These are phyloP conservation scores for Penicillium griseofulvum DNA, from an alignment of 2,329 filamentous ascomycete genomes.

Conservation along the genomic window DNA sequence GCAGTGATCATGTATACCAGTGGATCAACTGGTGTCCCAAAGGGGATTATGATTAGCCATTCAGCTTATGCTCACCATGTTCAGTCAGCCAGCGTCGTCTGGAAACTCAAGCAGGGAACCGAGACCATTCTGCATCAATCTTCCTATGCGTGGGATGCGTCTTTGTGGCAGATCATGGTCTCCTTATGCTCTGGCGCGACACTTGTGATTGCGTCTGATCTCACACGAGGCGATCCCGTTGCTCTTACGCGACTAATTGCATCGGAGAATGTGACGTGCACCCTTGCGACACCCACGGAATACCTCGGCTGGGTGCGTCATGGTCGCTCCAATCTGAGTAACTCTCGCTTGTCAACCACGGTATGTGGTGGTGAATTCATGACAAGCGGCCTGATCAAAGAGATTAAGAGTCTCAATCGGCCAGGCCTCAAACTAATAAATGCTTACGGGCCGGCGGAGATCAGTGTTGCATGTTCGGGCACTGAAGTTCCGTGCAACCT, in stretches of 20 bases:
- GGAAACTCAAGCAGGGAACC: slow-evolving; percentile 6
- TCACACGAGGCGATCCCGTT: slow-evolving; percentile 16
- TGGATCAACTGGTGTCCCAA: slow-evolving; percentile 21
- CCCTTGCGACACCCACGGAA: slow-evolving; percentile 21
- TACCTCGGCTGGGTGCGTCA: slow-evolving; percentile 17
- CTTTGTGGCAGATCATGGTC: slow-evolving; percentile 20
- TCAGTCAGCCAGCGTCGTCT: slow-evolving; percentile 5
- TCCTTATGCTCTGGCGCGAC: slow-evolving; percentile 19
- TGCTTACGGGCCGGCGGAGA: slow-evolving; percentile 31
- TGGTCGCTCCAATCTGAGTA: slow-evolving; percentile 6
- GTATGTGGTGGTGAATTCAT: slow-evolving; percentile 26
- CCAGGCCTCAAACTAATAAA: slow-evolving; percentile 21
- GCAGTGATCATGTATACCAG: slow-evolving; percentile 22
- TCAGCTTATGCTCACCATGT: slow-evolving; percentile 15
- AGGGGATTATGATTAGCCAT: slow-evolving; percentile 16
- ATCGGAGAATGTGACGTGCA: slow-evolving; percentile 17
- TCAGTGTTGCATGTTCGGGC: slow-evolving; percentile 19
- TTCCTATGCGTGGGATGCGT: slow-evolving; percentile 24
- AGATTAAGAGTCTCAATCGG: slow-evolving; percentile 14
- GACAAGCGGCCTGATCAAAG: slow-evolving; percentile 4
- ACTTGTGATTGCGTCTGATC: slow-evolving; percentile 13
- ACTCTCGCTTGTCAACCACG: slow-evolving; percentile 9
- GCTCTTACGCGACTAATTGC: slow-evolving; percentile 18
- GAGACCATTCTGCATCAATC: slow-evolving; percentile 25
- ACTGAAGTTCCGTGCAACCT: slow-evolving; percentile 20